Percentiles rank a stretch among this genome's conserved stretches.
Evolutionary conservation across 352 stramenopile species (phyloP).

Genomic region (Pythium coloratum): DNA sequence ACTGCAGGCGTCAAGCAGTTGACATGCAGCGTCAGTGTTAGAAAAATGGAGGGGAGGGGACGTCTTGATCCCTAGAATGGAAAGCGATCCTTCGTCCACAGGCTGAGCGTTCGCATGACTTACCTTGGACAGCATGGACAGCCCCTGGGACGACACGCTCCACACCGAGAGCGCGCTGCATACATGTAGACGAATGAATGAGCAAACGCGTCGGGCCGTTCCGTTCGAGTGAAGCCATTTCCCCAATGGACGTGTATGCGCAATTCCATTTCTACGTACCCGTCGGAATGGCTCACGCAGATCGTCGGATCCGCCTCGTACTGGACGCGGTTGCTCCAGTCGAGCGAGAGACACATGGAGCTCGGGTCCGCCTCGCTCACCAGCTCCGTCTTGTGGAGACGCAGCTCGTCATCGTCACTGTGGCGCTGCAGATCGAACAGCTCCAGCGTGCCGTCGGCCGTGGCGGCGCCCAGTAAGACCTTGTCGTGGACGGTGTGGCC

Average conservation of each 20-base stretch:
- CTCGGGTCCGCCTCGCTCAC: constrained; percentile 33
- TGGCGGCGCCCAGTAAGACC: constrained; percentile 62
- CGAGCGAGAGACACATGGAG: constrained; percentile 82
- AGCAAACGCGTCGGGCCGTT: constrained; percentile 11
- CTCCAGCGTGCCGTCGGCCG: constrained; percentile 62
- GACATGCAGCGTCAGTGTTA: neutral
- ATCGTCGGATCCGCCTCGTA: constrained; percentile 49
- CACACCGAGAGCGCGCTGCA: constrained; percentile 59
- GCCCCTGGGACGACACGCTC: constrained; percentile 34
- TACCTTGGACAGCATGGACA: constrained; percentile 47
- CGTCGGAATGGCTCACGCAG: constrained; percentile 82
- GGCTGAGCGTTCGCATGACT: neutral
- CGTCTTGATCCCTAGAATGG: neutral
- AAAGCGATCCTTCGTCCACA: constrained; percentile 8
- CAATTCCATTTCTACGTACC: constrained; percentile 35
- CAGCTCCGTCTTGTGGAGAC: constrained; percentile 41
- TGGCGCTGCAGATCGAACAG: constrained; percentile 46
- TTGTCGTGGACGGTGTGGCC: constrained; percentile 46
- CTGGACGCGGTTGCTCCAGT: constrained; percentile 80
- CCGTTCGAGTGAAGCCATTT: neutral
- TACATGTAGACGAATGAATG: neutral
- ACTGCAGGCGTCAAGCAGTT: constrained; percentile 33
- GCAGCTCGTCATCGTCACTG: constrained; percentile 4
- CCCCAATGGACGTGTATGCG: constrained; percentile 14
- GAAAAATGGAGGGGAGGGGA: neutral